Evolutionary conservation across 495 filamentous ascomycete genomes (phyloP).

Genomic region (Lepidopterella palustris): DNA sequence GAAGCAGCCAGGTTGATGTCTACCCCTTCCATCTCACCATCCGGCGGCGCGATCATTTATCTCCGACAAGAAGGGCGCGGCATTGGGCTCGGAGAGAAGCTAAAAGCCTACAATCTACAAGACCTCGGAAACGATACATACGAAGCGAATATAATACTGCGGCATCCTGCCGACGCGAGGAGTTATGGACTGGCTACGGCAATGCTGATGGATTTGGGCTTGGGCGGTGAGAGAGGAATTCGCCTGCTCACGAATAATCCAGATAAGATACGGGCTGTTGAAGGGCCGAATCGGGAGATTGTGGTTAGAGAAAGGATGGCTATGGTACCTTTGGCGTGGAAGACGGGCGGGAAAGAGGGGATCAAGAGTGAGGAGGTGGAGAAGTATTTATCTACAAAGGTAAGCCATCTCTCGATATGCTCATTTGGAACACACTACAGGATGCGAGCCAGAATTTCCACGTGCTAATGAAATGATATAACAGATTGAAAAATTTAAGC

Average conservation of each 20-base stretch:
- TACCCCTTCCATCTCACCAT: conserved; percentile 51
- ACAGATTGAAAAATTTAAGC: conserved; percentile 42
- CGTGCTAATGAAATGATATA: neutral
- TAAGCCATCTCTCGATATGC: conserved; percentile 36
- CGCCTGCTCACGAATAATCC: conserved; percentile 94
- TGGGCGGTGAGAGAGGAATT: conserved; percentile 61
- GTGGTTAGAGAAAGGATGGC: conserved; percentile 82
- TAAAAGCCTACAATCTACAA: conserved; percentile 97
- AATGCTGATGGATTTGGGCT: conserved; percentile 79
- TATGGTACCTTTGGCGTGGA: conserved; percentile 96
- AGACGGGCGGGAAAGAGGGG: conserved; percentile 67
- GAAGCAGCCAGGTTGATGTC: conserved; percentile 95
- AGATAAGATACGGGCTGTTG: conserved; percentile 90
- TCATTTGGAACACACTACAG: neutral
- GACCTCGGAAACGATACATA: conserved; percentile 94
- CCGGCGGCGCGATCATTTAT: conserved; percentile 89
- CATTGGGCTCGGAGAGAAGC: conserved; percentile 88
- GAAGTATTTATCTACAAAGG: conserved; percentile 91
- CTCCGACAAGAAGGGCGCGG: conserved; percentile 92
- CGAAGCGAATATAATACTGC: conserved; percentile 83
- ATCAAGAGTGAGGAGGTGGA: conserved; percentile 84
- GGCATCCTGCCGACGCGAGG: conserved; percentile 90
- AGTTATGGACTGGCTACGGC: conserved; percentile 93
- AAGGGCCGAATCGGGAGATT: conserved; percentile 82
- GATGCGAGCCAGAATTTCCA: neutral